phyloP scores from a whole-genome alignment of 1,284 basidiomycete species.

The Cutaneotrichosporon cavernicola region DNA sequence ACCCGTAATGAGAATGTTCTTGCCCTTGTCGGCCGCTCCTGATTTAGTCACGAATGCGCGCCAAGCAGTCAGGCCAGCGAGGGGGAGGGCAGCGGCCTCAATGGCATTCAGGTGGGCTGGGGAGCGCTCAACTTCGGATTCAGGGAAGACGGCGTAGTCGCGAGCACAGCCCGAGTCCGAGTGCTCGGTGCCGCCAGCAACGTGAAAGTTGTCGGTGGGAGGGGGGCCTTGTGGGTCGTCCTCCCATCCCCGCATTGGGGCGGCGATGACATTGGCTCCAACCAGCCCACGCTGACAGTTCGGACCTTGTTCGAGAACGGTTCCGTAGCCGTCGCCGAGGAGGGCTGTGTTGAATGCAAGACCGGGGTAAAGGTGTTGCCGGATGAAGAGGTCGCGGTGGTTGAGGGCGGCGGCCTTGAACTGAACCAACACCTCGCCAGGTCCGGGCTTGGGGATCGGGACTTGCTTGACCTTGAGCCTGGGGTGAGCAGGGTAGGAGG shows the following conservation, averaged over 20 bases:
- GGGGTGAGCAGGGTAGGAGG: no score
- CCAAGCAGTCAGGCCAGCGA: slow-evolving; percentile 23
- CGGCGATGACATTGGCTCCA: slow-evolving; percentile 12
- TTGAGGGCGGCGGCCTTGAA: slow-evolving; percentile 25
- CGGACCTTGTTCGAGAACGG: slow-evolving; percentile 16
- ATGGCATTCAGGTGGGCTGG: slow-evolving; percentile 18
- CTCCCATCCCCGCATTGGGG: slow-evolving; percentile 24
- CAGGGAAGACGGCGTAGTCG: slow-evolving; percentile 21
- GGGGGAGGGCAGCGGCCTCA: slow-evolving; percentile 22
- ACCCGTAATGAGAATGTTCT: slow-evolving; percentile 26
- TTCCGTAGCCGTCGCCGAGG: slow-evolving; percentile 20
- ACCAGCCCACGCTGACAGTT: slow-evolving; percentile 9
- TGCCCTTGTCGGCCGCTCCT: slow-evolving; percentile 17
- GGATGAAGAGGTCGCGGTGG: slow-evolving; percentile 29
- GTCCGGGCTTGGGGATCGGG: slow-evolving; percentile 20
- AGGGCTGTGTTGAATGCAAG: slow-evolving; percentile 20
- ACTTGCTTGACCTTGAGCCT: slow-evolving; percentile 20
- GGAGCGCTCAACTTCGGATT: slow-evolving; percentile 24
- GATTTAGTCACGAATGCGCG: slow-evolving; percentile 25
- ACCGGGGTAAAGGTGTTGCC: slow-evolving; percentile 24
- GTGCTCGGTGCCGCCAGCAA: slow-evolving; percentile 17
- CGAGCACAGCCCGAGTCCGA: slow-evolving; percentile 24
- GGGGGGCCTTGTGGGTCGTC: slow-evolving; percentile 18
- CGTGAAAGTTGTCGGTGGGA: slow-evolving; percentile 19
- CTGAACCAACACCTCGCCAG: slow-evolving; percentile 14